These are phyloP conservation scores for Leccinum aurantiacum DNA, from an alignment of 768 basidiomycete genomes.

Conservation along the genomic window DNA sequence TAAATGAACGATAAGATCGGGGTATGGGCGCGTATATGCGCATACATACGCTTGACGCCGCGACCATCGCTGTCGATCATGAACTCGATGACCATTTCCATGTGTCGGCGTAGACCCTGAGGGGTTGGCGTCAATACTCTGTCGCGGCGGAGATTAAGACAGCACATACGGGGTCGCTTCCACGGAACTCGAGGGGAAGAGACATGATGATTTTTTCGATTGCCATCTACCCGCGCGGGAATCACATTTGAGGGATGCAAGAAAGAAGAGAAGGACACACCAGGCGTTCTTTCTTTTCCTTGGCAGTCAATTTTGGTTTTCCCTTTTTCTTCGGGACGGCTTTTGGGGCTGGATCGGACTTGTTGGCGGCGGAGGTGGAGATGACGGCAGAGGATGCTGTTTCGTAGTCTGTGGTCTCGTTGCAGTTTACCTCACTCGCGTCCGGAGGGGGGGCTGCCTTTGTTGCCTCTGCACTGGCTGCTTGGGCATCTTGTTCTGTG, in stretches of 20 bases:
- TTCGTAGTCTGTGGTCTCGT: slow-evolving; percentile 33
- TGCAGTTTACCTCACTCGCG: slow-evolving; percentile 23
- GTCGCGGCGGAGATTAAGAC: not conserved
- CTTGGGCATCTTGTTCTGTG: slow-evolving; percentile 56
- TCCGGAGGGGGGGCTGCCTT: slow-evolving; percentile 34
- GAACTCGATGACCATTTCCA: slow-evolving; percentile 78
- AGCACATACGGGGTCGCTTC: slow-evolving; percentile 73
- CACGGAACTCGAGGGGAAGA: slow-evolving; percentile 88
- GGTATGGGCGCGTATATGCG: slow-evolving; percentile 36
- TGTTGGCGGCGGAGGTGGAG: slow-evolving; percentile 37
- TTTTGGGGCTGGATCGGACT: slow-evolving; percentile 38
- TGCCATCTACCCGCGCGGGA: slow-evolving; percentile 41
- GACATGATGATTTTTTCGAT: slow-evolving; percentile 72
- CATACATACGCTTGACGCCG: slow-evolving; percentile 60
- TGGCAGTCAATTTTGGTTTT: slow-evolving; percentile 69
- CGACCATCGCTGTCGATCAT: slow-evolving; percentile 63
- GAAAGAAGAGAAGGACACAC: slow-evolving; percentile 40
- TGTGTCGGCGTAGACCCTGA: slow-evolving; percentile 70
- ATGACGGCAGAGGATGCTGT: slow-evolving; percentile 29
- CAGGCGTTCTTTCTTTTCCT: slow-evolving; percentile 81
- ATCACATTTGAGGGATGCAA: not conserved
- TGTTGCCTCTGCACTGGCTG: slow-evolving; percentile 50
- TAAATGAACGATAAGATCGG: not conserved
- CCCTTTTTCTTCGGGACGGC: slow-evolving; percentile 45
- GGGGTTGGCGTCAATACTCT: not conserved